Percentiles rank a stretch among this genome's conserved stretches.
These are phyloP conservation scores for Boletus huronensis DNA, from an alignment of 768 basidiomycete species.

Conservation along the genomic window DNA sequence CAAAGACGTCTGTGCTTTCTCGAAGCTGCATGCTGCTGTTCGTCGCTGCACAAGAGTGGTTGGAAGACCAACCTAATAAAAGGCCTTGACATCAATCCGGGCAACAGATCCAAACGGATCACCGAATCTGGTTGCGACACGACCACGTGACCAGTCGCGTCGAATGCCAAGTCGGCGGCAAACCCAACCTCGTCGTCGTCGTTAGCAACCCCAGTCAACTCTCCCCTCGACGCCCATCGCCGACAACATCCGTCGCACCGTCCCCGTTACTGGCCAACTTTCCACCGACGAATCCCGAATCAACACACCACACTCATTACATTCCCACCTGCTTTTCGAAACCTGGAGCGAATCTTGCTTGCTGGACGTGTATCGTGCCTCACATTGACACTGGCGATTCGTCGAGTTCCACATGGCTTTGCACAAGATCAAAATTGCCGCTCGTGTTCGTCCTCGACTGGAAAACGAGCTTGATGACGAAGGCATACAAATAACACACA, in stretches of 20 bases:
- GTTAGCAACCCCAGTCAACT: background rate
- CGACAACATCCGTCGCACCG: background rate
- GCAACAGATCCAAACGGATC: too few relatives aligned
- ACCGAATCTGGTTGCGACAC: too few relatives aligned
- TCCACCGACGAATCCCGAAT: background rate
- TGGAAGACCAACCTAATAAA: too few relatives aligned
- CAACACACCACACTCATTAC: background rate
- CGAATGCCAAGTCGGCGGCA: slow-evolving; percentile 16
- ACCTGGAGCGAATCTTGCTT: background rate
- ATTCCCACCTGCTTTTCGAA: background rate
- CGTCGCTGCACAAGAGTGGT: too few relatives aligned
- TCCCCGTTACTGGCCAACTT: too few relatives aligned
- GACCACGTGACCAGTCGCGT: slow-evolving; percentile 29
- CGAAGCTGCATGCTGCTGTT: too few relatives aligned
- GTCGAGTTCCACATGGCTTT: slow-evolving; percentile 12
- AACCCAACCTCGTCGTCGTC: slow-evolving; percentile 11
- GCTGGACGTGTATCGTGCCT: background rate
- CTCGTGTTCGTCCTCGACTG: slow-evolving; percentile 66
- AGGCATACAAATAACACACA: slow-evolving; percentile 50
- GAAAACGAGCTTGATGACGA: slow-evolving; percentile 60
- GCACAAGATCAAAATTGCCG: slow-evolving; percentile 67
- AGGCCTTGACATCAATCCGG: too few relatives aligned
- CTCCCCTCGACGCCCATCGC: background rate
- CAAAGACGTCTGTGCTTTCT: too few relatives aligned
- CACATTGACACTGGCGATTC: background rate